phyloP scores from a whole-genome alignment of 352 stramenopile species.

The Pythium brachiatum region DNA sequence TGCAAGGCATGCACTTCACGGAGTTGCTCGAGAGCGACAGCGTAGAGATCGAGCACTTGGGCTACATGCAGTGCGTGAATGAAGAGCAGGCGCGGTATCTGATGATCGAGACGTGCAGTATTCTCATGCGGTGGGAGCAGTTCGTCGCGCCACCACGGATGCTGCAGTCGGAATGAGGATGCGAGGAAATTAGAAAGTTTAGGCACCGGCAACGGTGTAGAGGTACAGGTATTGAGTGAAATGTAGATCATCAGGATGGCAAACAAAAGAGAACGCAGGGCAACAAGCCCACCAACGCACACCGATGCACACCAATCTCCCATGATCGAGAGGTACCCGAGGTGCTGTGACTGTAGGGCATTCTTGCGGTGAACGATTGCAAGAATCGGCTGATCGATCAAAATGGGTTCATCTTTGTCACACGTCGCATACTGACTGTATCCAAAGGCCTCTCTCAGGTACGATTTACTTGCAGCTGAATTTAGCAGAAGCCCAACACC shows the following conservation, averaged over 20 bases:
- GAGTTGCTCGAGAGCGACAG: constrained; percentile 20
- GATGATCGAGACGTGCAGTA: constrained; percentile 49
- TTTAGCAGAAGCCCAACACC: too few relatives aligned
- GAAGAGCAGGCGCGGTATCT: constrained; percentile 47
- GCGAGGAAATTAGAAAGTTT: background rate
- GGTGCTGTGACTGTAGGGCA: too few relatives aligned
- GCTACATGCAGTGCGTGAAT: constrained; percentile 34
- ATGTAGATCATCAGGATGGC: too few relatives aligned
- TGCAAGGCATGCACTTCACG: constrained; percentile 24
- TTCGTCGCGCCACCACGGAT: constrained; percentile 43
- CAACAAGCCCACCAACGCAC: too few relatives aligned
- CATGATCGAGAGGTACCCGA: too few relatives aligned
- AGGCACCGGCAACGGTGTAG: too few relatives aligned
- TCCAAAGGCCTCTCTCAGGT: background rate
- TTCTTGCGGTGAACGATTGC: too few relatives aligned
- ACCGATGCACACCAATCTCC: too few relatives aligned
- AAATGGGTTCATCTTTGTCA: background rate
- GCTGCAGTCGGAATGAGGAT: constrained; percentile 24
- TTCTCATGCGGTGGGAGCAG: constrained; percentile 62
- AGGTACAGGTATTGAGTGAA: too few relatives aligned
- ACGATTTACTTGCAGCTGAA: background rate
- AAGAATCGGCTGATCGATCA: too few relatives aligned
- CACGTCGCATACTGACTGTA: background rate
- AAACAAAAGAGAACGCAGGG: too few relatives aligned
- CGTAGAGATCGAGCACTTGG: constrained; percentile 26